A percentile compares a stretch with the other conserved stretches of the same genome.
These are phyloP conservation scores for Xylona heveae DNA, from an alignment of 495 filamentous ascomycete species.

Conservation along the genomic window DNA sequence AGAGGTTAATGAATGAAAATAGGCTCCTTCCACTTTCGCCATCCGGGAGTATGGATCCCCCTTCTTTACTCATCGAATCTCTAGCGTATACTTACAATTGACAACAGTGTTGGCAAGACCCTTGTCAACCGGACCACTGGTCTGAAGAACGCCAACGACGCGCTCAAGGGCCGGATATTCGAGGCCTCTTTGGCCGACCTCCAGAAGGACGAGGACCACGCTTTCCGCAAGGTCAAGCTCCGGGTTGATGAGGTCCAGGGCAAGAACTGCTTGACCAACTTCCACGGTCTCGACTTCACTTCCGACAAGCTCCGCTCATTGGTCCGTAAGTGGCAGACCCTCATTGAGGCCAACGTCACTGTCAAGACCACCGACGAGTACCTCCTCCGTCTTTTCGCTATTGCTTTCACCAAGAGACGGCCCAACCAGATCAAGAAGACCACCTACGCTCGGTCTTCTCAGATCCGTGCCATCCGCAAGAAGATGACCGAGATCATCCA, in stretches of 20 bases:
- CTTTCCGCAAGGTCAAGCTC: constrained; percentile 98
- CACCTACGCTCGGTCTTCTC: constrained; percentile 85
- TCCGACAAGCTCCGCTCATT: constrained; percentile 98
- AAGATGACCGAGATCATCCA: constrained; percentile 99
- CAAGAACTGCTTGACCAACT: constrained; percentile 99
- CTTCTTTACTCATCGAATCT: constrained; percentile 3
- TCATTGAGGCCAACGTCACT: constrained; percentile 98
- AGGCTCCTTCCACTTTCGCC: constrained; percentile 92
- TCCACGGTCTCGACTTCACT: constrained; percentile 99
- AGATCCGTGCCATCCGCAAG: constrained; percentile 91
- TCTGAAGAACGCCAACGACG: constrained; percentile 99
- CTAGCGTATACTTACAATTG: constrained; percentile 7
- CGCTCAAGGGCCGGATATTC: constrained; percentile 94
- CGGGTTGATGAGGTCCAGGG: constrained; percentile 96
- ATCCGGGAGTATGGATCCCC: constrained; percentile 66
- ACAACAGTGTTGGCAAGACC: constrained; percentile 82
- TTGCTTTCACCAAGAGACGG: constrained; percentile 95
- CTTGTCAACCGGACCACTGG: constrained; percentile 97
- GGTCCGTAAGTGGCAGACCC: constrained; percentile 96
- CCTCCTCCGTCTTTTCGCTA: constrained; percentile 91
- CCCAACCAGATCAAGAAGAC: constrained; percentile 99
- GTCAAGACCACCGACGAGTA: constrained; percentile 99
- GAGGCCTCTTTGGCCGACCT: constrained; percentile 97
- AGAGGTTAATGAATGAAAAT: constrained; percentile 8
- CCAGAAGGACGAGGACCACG: constrained; percentile 98